These are phyloP conservation scores for Tuber microsphaerosporum DNA, from an alignment of 495 filamentous ascomycete species.

Conservation along the genomic window DNA sequence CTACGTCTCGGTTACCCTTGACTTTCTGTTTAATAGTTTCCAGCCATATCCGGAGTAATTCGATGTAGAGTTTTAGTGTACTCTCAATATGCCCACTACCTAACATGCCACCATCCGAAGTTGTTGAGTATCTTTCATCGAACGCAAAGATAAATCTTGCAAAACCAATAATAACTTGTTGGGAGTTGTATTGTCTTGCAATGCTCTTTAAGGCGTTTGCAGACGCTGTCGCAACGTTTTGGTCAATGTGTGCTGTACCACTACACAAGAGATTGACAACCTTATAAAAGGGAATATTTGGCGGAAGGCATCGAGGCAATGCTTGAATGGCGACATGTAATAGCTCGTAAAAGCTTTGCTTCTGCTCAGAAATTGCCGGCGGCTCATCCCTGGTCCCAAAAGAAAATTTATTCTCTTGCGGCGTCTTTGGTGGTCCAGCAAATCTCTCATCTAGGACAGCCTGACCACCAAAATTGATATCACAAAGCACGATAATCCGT, in stretches of 20 bases:
- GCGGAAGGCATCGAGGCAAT: constrained; percentile 81
- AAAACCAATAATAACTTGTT: constrained; percentile 94
- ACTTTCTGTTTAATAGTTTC: constrained; percentile 88
- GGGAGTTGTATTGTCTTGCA: constrained; percentile 83
- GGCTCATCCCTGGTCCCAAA: constrained; percentile 74
- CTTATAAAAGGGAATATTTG: constrained; percentile 85
- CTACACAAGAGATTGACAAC: constrained; percentile 93
- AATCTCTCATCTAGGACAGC: constrained; percentile 94
- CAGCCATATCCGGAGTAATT: constrained; percentile 91
- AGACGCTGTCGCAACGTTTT: constrained; percentile 85
- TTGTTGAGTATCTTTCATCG: constrained; percentile 91
- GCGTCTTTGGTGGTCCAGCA: constrained; percentile 80
- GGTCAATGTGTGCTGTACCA: constrained; percentile 89
- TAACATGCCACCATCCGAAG: constrained; percentile 96
- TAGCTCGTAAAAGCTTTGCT: constrained; percentile 91
- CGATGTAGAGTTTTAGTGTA: constrained; percentile 84
- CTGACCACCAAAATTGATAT: constrained; percentile 93
- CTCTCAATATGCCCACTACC: constrained; percentile 92
- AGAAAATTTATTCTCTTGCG: constrained; percentile 86
- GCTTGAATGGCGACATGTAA: constrained; percentile 94
- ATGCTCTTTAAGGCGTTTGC: constrained; percentile 91
- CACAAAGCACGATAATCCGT: constrained; percentile 90
- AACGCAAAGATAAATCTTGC: constrained; percentile 96
- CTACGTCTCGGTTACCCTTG: constrained; percentile 49
- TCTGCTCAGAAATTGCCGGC: constrained; percentile 67